Conservation (phyloP, 345 rosid species). For the Mangifera indica region DNA sequence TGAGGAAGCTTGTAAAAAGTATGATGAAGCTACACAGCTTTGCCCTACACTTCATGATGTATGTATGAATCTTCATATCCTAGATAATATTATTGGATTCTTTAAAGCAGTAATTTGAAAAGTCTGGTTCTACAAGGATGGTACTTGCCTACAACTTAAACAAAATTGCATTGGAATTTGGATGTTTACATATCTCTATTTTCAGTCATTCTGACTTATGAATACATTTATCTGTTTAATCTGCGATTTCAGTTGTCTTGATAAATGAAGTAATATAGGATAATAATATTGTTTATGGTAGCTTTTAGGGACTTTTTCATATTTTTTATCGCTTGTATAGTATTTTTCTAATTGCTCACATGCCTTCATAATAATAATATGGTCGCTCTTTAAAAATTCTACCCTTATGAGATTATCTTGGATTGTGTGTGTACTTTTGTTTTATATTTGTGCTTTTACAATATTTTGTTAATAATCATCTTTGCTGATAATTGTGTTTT, state of each 20-base stretch:
- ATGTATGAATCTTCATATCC: slow-evolving; percentile 31
- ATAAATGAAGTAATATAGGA: not conserved
- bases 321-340: not conserved
- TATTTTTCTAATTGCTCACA: not conserved
- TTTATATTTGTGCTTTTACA: not conserved
- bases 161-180: not conserved
- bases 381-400: not conserved
- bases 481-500: slow-evolving; percentile 9
- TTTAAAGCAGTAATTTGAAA: slow-evolving; percentile 1
- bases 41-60: slow-evolving; percentile 97
- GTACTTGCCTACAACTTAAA: slow-evolving; percentile 4
- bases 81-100: slow-evolving; percentile 10
- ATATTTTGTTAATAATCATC: not conserved
- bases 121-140: slow-evolving; percentile 7
- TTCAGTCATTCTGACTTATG: not conserved
- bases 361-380: not conserved
- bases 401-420: not conserved
- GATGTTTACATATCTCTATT: not conserved
- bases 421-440: not conserved
- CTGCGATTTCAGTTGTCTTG: not conserved
- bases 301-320: not conserved
- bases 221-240: slow-evolving; percentile 1
- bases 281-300: not conserved
- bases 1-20: slow-evolving; percentile 97
- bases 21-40: slow-evolving; percentile 87